Evolutionary conservation across 495 filamentous ascomycete species (phyloP), one percentile per base, ranked within the genome.

Genomic region (Neurospora sp.): DNA sequence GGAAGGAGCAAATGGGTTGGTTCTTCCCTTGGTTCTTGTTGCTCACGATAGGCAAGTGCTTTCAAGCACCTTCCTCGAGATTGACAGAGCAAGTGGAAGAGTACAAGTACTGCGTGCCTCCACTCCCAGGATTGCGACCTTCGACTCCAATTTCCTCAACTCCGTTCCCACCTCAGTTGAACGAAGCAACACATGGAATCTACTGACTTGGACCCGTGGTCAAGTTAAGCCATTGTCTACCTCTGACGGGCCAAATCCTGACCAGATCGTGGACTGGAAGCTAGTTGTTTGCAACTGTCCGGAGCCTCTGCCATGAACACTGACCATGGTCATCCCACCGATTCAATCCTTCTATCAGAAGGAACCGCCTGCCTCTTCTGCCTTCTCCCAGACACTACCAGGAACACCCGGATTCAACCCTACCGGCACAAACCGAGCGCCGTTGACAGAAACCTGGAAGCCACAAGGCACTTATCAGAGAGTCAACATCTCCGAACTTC

Each of bases 341-440:
- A 86, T 89, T 38, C 86, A 89, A 73, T 84, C 86, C 35, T 90
- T 88, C 78, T 90, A 82, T 74, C 76, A 81, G 31, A 79, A 78
- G 69, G 78, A 80, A 48, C 20, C 74, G 8, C 70, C 69, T 22
- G 53, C 70, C 53, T 65, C 53, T 37, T 65, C 27, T 35, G 14
- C 22, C 53, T 61, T 35, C 22, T 61, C 53, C 22, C 53, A 35
- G 53, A 17, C 27, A 35, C 53, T 35, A 16, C 27, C 12, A 65
- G 27, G 12, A 65, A 31, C 53, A 65, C 53, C 27, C 14, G 27
- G 3, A 65, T 17, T 27, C 53, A 35, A 37, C 27, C 53, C 12
- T 31, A 14, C 27, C 8, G 53, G 27, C 53, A 65, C 27, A 17
- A 35, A 17, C 53, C 27, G 27, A 40, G 53, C 16, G 70, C 80